Base-by-base conservation (phyloP, 2,329 filamentous ascomycete species). In the Triangularia setosa region DNA sequence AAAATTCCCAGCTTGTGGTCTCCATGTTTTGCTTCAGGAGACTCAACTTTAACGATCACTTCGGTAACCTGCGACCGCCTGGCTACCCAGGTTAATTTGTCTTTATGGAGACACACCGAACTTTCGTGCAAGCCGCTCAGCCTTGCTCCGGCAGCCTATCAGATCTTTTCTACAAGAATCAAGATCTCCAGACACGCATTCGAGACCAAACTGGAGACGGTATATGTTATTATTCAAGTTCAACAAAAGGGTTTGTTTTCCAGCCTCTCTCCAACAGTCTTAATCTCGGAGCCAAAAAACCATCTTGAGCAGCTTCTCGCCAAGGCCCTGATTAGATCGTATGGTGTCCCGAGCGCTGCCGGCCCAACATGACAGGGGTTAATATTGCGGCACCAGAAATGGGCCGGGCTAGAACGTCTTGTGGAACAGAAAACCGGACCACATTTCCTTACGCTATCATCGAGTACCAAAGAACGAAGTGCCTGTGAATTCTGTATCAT, bases 341-440 rank as follows among this genome's bases (percentile, higher is more conserved):
- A 18, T 18, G 52, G 16, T 25, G 52, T 23, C 11, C 52, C 25
- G 52, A 27, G 52, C 52, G 2, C 52, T 28, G 8, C 11, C 23
- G 14, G 4, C 23, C 8, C 5, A n/a, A 16, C 21, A 25, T 9
- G 25, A 23, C 63, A 54, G 52, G 53, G 44, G 40, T 61, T 44
- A 28, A 65, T 57, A 63, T 66, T 65, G 66, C 63, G 63, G 67
- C 66, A 60, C 18, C 60, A 52, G 54, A 35, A 60, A 68, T 68
- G 60, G 67, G 62, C 67, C 63, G 28, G 67, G 58, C 67, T 56
- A 69, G 67, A 69, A 65, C 66, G 56, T 65, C 30, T 48, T 30
- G 33, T 4, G 30, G 44, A 62, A 54, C 44, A 65, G 55, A 62
- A 30, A 33, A 56, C 25, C 63, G 52, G 59, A 60, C 60, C 63